phyloP scores from a whole-genome alignment of 1,284 basidiomycete species.

The Ceratobasidium sp. region DNA sequence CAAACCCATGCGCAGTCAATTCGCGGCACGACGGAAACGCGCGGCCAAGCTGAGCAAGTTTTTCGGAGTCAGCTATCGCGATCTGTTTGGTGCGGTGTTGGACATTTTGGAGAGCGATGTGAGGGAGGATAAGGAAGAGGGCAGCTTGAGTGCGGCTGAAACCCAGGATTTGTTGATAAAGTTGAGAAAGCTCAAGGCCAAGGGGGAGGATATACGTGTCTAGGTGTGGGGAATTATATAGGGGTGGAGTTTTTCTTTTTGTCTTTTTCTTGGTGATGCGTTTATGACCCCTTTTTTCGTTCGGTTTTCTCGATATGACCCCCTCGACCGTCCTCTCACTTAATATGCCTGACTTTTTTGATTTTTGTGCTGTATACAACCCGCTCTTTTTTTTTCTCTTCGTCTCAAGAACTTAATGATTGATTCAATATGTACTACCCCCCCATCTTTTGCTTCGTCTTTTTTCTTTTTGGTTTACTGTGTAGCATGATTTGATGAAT shows the following conservation, averaged over 20 bases:
- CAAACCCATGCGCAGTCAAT: constrained; percentile 47
- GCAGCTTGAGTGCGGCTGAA: constrained; percentile 48
- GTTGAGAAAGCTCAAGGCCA: constrained; percentile 71
- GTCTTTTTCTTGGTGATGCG: constrained; percentile 11
- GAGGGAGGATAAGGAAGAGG: constrained; percentile 64
- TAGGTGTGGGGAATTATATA: background rate
- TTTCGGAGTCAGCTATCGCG: constrained; percentile 38
- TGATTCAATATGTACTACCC: too few relatives aligned
- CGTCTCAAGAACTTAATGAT: too few relatives aligned
- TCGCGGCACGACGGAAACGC: constrained; percentile 31
- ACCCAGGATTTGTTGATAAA: constrained; percentile 73
- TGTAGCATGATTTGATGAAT: too few relatives aligned
- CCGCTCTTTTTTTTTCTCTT: too few relatives aligned
- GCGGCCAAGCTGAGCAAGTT: constrained; percentile 36
- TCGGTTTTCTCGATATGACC: too few relatives aligned
- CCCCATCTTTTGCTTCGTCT: too few relatives aligned
- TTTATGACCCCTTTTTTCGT: background rate
- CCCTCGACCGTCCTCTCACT: too few relatives aligned
- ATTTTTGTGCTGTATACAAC: too few relatives aligned
- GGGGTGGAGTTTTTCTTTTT: constrained; percentile 1
- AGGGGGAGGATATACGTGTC: constrained; percentile 60
- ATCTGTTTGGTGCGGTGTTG: constrained; percentile 55
- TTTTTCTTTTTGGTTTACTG: too few relatives aligned
- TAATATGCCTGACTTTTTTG: too few relatives aligned
- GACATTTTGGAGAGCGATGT: constrained; percentile 83